Base-by-base conservation (phyloP, 331 rosid species). In the Acacia concinna region DNA sequence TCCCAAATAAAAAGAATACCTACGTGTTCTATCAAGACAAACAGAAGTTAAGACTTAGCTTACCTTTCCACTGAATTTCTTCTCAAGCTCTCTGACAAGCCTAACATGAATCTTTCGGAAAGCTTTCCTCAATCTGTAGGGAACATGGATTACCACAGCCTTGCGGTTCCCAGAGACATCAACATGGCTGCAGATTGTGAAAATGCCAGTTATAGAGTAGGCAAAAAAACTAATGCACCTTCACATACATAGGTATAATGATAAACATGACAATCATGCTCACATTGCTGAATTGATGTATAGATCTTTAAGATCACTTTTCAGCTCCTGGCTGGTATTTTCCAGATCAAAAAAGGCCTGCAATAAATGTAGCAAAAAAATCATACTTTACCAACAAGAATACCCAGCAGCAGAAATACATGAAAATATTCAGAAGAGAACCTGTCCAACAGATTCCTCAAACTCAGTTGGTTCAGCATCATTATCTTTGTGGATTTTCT, bases 41-140 rank as follows among this genome's bases (percentile, higher is more conserved):
- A 30, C 73, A 54, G 20, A 34, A 8, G 18, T 60, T 30, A 60
- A 27, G 21, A 7, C 46, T 66, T 35, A 6, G 32, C 14, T 47
- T 76, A 93, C 97, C 94, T 93, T 93, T 4, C 97, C 97, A 25
- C 98, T 91, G 52, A 91, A 90, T 82, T 91, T 93, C 93, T 93
- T 93, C 87, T 90, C 98, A 9, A 93, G 94, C 86, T 93, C 97
- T 81, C 97, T 87, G 28, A 93, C 96, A 63, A 91, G 98, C 83
- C 89, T 86, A 63, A 86, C 91, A 73, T 94, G 98, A 52, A 94
- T 90, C 89, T 94, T 94, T 40, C 97, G 84, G 79, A 81, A 91
- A 12, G 94, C 90, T 69, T 94, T 91, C 87, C 98, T 86, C 78
- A 94, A 44, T 66, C 97, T 85, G 70, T 85, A 94, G 1, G 98